Evolutionary conservation across 371 early-diverging fungal species (phyloP), one percentile per base, ranked within the genome.

Genomic region (Mortierella sp.): DNA sequence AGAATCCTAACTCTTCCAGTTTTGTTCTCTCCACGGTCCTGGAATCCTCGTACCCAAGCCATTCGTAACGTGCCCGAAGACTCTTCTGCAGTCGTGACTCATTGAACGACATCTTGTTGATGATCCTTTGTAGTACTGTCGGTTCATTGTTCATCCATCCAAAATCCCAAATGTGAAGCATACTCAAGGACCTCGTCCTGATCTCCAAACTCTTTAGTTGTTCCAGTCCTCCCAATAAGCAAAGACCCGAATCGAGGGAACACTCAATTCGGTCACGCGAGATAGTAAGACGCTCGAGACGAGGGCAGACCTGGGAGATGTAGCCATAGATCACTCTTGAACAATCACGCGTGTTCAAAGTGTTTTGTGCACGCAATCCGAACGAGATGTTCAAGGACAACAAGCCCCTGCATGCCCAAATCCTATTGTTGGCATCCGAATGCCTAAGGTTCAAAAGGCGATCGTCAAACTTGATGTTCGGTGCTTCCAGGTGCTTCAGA

Each of bases 61-160:
- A 66, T 47, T 66, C 66, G 38, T 53, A 66, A 27, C 52, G 42
- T 4, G 58, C 42, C 18, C 66, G 42, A 19, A 66, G 23, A 14
- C 41, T 53, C 19, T 16, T 43, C 16, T 43, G 45, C 45, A 43
- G 16, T 19, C 45, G 5, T 16, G 45, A 43, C 5, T 43, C 45
- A 16, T 43, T 43, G 5, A 19, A 43, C n/a, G 45, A 43, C 45
- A 43, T 43, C 45, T 19, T 43, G 45, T 43, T 43, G n/a, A 43
- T 43, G 45, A 43, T 43, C 45, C 45, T 43, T 16, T 43, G 45
- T 2, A 52, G 19, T 5, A 21, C 41, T 27, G 65, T 52, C 21
- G 53, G 53, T 7, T 57, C 50, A 13, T 50, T 57, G 53, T 57
- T 31, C 43, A 65, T 57, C 65, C 65, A 65, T n/a, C 42, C 49